phyloP scores from a whole-genome alignment of 305 asterid genomes.

The Salvia sclarea region DNA sequence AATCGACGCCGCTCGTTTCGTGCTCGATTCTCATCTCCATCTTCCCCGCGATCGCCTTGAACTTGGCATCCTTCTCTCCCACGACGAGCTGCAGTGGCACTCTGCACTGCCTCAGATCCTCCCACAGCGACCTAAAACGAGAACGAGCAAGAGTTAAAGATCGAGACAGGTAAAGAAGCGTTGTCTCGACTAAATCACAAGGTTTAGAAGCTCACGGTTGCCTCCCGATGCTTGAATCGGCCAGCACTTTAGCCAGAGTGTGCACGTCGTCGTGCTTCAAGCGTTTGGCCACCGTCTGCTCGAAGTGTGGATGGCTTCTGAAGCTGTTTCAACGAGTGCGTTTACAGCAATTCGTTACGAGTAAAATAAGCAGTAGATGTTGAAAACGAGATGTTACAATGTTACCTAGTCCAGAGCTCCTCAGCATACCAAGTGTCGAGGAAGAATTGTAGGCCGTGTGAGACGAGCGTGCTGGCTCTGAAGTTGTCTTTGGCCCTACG shows the following conservation, averaged over 20 bases:
- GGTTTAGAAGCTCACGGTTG: conserved; percentile 69
- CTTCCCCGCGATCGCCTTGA: conserved; percentile 63
- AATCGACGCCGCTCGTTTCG: conserved; percentile 23
- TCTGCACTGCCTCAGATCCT: conserved; percentile 69
- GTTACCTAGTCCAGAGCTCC: conserved; percentile 85
- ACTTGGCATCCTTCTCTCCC: conserved; percentile 84
- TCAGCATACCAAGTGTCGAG: conserved; percentile 85
- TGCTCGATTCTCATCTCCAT: conserved; percentile 46
- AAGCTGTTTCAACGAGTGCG: conserved; percentile 76
- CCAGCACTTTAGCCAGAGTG: conserved; percentile 65
- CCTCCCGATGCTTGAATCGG: conserved; percentile 83
- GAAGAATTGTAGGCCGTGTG: conserved; percentile 70
- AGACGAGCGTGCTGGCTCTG: conserved; percentile 63
- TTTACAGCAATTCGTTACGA: neutral
- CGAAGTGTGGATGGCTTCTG: conserved; percentile 79
- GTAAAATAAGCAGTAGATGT: conserved; percentile 1
- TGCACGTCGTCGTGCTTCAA: conserved; percentile 64
- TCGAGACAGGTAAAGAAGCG: neutral
- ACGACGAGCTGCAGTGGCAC: conserved; percentile 70
- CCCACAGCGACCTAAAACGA: conserved; percentile 73
- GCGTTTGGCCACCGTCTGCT: conserved; percentile 49
- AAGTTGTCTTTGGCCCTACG: conserved; percentile 87
- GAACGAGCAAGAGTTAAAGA: neutral
- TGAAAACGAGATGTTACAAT: neutral
- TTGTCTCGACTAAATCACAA: no score